A percentile compares a stretch with the other conserved stretches of the same genome.
Evolutionary conservation across 164 flowering plant species (phyloP).

Genomic region (Magnolia officinalis): DNA sequence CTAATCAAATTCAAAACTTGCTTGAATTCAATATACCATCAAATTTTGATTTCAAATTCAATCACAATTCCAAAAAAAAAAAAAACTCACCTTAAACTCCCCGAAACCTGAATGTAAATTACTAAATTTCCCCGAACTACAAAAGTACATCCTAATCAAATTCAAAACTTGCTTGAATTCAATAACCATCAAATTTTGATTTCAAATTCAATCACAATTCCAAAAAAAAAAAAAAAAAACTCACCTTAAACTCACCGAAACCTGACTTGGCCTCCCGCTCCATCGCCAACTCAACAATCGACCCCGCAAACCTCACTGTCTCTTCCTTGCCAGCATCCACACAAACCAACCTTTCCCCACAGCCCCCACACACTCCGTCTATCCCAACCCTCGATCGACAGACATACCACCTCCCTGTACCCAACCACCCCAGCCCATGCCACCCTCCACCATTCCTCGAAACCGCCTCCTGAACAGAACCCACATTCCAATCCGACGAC

Average conservation of each 20-base stretch:
- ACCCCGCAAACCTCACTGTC: constrained; percentile 68
- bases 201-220: not conserved
- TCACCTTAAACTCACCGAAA: constrained; percentile 69
- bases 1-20: too few relatives aligned
- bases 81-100: too few relatives aligned
- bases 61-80: too few relatives aligned
- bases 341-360: constrained; percentile 56
- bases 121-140: too few relatives aligned
- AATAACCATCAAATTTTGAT: too few relatives aligned
- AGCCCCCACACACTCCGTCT: constrained; percentile 47
- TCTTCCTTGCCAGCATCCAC: constrained; percentile 69
- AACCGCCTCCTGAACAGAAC: constrained; percentile 36
- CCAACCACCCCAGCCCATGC: constrained; percentile 93
- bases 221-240: not conserved
- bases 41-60: not conserved
- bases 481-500: constrained; percentile 23
- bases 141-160: too few relatives aligned
- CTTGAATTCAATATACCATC: too few relatives aligned
- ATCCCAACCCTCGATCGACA: constrained; percentile 32
- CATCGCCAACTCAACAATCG: constrained; percentile 66
- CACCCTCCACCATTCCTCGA: constrained; percentile 85
- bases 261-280: constrained; percentile 61
- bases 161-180: too few relatives aligned
- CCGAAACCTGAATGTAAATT: too few relatives aligned
- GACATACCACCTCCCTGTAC: constrained; percentile 66